A percentile compares a stretch with the other conserved stretches of the same genome.
Conservation (phyloP, 202 grass and related monocot genomes). For the Panicum virgatum region DNA sequence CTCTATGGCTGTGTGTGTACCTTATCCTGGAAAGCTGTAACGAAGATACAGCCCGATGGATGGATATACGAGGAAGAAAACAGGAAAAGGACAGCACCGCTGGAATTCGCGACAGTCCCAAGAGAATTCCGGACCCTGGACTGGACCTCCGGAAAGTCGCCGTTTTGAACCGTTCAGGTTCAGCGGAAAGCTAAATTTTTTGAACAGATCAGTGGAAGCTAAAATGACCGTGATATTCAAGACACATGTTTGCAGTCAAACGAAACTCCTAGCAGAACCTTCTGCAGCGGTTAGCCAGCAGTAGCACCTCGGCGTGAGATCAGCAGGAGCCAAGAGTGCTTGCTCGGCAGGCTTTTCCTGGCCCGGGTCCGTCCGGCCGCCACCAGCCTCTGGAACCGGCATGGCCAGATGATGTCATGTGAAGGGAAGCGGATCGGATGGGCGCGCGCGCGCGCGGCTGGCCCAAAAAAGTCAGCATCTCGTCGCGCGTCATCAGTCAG, state of each 20-base stretch:
- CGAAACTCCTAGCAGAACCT: not conserved
- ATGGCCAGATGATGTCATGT: too few relatives aligned
- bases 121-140: not conserved
- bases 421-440: not conserved
- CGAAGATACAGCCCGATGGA: not conserved
- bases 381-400: too few relatives aligned
- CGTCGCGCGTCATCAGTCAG: not conserved
- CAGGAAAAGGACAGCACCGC: not conserved
- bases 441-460: too few relatives aligned
- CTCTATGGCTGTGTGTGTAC: too few relatives aligned
- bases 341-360: too few relatives aligned
- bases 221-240: not conserved
- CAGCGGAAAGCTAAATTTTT: not conserved
- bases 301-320: too few relatives aligned
- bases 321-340: too few relatives aligned
- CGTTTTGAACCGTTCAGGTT: not conserved
- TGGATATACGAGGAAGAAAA: not conserved
- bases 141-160: not conserved
- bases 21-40: not conserved
- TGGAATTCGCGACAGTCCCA: not conserved
- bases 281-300: not conserved
- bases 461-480: slow-evolving; percentile 24
- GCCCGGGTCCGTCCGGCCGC: too few relatives aligned
- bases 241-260: not conserved
- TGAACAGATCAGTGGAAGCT: too few relatives aligned